Evolutionary conservation across 352 stramenopile genomes (phyloP), one percentile per base, ranked within the genome.

Genomic region (Blastocystis sp.): DNA sequence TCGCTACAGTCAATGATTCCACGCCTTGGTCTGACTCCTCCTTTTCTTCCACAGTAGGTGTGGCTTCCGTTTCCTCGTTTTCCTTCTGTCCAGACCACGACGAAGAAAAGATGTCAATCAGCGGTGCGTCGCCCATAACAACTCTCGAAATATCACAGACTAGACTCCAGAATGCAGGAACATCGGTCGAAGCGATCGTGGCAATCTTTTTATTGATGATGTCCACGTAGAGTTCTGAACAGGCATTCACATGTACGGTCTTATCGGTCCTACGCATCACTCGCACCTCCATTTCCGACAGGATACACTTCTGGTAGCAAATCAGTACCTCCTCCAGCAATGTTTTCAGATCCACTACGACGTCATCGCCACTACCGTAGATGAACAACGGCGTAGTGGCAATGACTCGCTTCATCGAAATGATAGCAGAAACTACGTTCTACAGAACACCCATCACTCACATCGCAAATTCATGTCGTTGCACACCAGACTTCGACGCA

Each of bases 301-400:
- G 26, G 1, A 84, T 61, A 43, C 73, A 84, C 26, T 84, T 84
- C 73, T 84, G 73, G 39, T 84, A 84, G 50, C 73, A 84, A n/a
- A 41, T 64, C 56, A 84, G 23, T 20, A 84, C 73, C 15, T 84
- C 73, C 39, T 84, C 54, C 50, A 84, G 50, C n/a, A 84, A 43
- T 15, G 53, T 69, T 26, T 68, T 68, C n/a, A 84, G 45, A 34
- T 63, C 47, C 47, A 84, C 73, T 37, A 84, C 62, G 8, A 50
- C 37, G n/a, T 84, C 73, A 2, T 69, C 13, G 20, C 68, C 29
- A 3, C 23, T 43, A 15, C 73, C 73, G 26, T 84, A 84, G 54
- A 84, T 15, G 56, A 84, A 84, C 11, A 15, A 34, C 34, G 73
- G 73, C 2, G 73, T 68, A 2, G 73, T 84, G 18, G 73, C 73